Base-by-base conservation (phyloP, 768 basidiomycete species). In the Suillus clintonianus region DNA sequence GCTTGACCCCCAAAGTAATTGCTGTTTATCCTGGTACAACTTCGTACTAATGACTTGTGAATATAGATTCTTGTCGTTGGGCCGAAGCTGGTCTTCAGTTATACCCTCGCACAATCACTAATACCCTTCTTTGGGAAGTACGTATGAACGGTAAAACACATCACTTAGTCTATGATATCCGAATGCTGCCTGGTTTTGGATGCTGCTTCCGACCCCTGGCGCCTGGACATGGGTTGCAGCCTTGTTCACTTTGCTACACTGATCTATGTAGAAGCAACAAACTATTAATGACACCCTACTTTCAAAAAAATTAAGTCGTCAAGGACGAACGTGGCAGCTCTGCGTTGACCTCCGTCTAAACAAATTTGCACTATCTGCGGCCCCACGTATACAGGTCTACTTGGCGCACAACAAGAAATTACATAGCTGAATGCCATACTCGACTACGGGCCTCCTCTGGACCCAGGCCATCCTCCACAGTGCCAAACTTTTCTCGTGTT, bases 11-110 rank as follows among this genome's bases (percentile, higher is more conserved):
- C 60, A 99, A 99, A 86, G 94, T 95, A 39, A 24, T 11, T 9
- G 9, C 27, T 22, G 4, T 41, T 32, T 24, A 10, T 69, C 7
- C 32, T 32, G 80, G 41, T 79, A 80, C 60, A 8, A 41, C 10
- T 19, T 77, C 17, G 9, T 56, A 27, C 60, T 65, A 43, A 65
- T 15, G 50, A 81, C 32, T 76, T 78, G 53, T 78, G 80, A 67
- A 50, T 76, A 15, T 69, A 96, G 94, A 92, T 97, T 69, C 83
- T 98, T 53, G 95, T 98, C 65, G 95, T 99, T 42, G 96, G 95
- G 59, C 97, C 97, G 45, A 98, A 99, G 80, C 88, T 99, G 41
- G 94, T 99, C 70, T 99, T 99, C 85, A 95, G 93, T 70, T 98
- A 97, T 81, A 99, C 97, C 56, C 86, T 98, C 4, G 97, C 97